Evolutionary conservation across 345 rosid species (phyloP).

Genomic region (Nasturtium officinale): DNA sequence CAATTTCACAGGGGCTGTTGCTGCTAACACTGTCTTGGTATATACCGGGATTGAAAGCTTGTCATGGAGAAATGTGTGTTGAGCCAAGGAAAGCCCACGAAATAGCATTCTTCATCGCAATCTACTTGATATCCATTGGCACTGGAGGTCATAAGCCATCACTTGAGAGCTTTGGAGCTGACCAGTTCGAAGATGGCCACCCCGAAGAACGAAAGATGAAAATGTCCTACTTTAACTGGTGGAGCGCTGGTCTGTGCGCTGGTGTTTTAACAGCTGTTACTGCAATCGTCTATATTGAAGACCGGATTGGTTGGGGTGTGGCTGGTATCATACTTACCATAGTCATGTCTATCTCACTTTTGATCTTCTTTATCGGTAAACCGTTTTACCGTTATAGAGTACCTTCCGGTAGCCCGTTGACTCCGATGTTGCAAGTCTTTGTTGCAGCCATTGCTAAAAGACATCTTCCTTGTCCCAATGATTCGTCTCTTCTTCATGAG

Average conservation of each 20-base stretch:
- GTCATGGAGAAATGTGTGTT: slow-evolving; percentile 53
- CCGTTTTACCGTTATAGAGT: slow-evolving; percentile 69
- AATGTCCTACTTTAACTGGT: slow-evolving; percentile 96
- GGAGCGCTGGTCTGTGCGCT: slow-evolving; percentile 76
- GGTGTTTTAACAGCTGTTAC: slow-evolving; percentile 83
- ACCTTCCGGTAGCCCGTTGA: slow-evolving; percentile 81
- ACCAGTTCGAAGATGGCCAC: slow-evolving; percentile 88
- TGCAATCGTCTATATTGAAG: slow-evolving; percentile 70
- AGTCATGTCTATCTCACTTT: slow-evolving; percentile 67
- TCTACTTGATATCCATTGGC: slow-evolving; percentile 81
- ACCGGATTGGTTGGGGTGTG: slow-evolving; percentile 80
- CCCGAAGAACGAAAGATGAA: slow-evolving; percentile 70
- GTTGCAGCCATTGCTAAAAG: slow-evolving; percentile 79
- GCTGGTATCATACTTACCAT: slow-evolving; percentile 65
- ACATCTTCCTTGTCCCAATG: slow-evolving; percentile 58
- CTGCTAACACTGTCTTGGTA: slow-evolving; percentile 74
- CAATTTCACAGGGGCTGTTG: slow-evolving; percentile 59
- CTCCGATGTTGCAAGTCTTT: slow-evolving; percentile 78
- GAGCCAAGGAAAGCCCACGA: slow-evolving; percentile 72
- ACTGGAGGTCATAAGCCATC: slow-evolving; percentile 98
- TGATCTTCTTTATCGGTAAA: slow-evolving; percentile 65
- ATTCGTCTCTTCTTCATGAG: slow-evolving; percentile 62
- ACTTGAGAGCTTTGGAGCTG: slow-evolving; percentile 95
- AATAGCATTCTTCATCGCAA: slow-evolving; percentile 69
- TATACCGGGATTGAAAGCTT: slow-evolving; percentile 72